phyloP scores from a whole-genome alignment of 257 asterid species.

The Solanum infundibuliforme region DNA sequence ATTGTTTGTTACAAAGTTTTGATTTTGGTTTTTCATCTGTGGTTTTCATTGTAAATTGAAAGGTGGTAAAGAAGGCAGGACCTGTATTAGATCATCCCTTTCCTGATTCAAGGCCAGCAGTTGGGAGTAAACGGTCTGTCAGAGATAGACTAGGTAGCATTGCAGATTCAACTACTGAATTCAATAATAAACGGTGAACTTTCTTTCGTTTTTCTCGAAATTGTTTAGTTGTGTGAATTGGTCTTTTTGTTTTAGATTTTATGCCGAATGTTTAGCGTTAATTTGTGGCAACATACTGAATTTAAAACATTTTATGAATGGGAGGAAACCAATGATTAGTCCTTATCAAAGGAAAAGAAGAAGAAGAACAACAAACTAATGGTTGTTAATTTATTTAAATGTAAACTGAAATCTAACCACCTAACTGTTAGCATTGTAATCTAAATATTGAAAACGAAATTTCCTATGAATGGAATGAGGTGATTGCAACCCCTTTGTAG shows the following conservation, averaged over 20 bases:
- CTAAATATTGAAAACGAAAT: not conserved
- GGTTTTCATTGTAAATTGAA: not conserved
- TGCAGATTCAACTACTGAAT: conserved; percentile 34
- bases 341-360: not conserved
- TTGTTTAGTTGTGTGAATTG: not conserved
- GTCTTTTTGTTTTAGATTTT: not conserved
- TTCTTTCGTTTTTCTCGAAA: not conserved
- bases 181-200: conserved; percentile 53
- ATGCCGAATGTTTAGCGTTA: not conserved
- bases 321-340: not conserved
- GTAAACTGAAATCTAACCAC: not conserved
- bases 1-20: not conserved
- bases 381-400: not conserved
- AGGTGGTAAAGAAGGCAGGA: conserved; percentile 76
- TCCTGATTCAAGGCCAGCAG: conserved; percentile 21
- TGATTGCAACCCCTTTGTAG: not conserved
- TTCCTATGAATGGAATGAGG: not conserved
- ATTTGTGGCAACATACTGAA: not conserved
- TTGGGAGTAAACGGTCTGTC: conserved; percentile 66
- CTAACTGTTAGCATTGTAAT: not conserved
- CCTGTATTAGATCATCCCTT: conserved; percentile 18
- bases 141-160: conserved; percentile 72
- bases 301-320: not conserved
- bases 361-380: not conserved
- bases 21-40: not conserved